phyloP scores from a whole-genome alignment of 768 basidiomycete species.

The Xerocomellus amylosporus region DNA sequence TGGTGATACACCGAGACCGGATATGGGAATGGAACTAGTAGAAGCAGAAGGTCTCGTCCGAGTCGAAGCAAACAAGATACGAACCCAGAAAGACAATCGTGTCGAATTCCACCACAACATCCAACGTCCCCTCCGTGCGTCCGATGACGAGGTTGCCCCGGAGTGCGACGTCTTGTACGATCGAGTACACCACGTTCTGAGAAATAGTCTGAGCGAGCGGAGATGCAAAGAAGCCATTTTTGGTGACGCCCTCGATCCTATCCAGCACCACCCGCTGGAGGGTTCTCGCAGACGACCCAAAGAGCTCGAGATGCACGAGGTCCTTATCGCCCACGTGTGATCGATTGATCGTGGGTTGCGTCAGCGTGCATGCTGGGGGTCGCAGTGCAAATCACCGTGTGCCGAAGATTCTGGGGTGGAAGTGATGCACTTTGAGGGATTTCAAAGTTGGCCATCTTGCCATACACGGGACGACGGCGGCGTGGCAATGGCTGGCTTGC shows the following conservation, averaged over 20 bases:
- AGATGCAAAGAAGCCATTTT: constrained; percentile 15
- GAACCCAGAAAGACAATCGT: too few relatives aligned
- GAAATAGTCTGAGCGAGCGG: constrained; percentile 12
- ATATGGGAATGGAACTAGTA: too few relatives aligned
- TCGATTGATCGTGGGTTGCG: constrained; percentile 15
- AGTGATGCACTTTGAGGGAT: constrained; percentile 13
- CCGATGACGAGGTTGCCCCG: constrained; percentile 21
- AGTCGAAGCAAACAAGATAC: too few relatives aligned
- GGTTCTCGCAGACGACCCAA: constrained; percentile 6
- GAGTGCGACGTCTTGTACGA: constrained; percentile 18
- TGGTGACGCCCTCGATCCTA: constrained; percentile 18
- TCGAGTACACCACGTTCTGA: constrained; percentile 9
- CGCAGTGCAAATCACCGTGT: constrained; percentile 15
- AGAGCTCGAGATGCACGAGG: constrained; percentile 16
- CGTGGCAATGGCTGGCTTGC: too few relatives aligned
- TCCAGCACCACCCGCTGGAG: constrained; percentile 22
- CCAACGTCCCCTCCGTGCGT: constrained; percentile 18
- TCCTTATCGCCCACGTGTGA: constrained; percentile 20
- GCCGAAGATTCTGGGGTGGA: constrained; percentile 10
- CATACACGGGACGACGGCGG: too few relatives aligned
- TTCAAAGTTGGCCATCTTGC: constrained; percentile 14
- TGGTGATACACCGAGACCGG: too few relatives aligned
- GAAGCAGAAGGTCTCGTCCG: too few relatives aligned
- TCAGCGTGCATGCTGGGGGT: constrained; percentile 16
- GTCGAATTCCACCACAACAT: too few relatives aligned